Percentiles rank a stretch among this genome's conserved stretches.
Conservation (phyloP, 2,329 filamentous ascomycete genomes). For the Nakataea oryzae region DNA sequence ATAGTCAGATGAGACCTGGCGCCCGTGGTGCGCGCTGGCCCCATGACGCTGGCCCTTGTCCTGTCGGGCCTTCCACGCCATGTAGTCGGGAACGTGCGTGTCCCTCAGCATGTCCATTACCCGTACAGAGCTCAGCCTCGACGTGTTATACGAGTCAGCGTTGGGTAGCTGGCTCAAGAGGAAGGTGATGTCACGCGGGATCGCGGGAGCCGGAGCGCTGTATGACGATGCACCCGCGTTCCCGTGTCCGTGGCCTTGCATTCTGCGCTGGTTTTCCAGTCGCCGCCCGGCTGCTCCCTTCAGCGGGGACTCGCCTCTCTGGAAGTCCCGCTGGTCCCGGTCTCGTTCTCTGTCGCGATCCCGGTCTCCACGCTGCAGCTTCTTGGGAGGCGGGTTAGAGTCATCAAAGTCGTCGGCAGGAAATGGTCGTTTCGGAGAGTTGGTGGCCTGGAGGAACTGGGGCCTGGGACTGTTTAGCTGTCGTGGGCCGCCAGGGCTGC, state of each 20-base stretch:
- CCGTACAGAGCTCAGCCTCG: slow-evolving; percentile 57
- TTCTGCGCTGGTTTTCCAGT: slow-evolving; percentile 65
- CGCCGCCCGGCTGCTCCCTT: slow-evolving; percentile 84
- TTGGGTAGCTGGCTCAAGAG: slow-evolving; percentile 65
- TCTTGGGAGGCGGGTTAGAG: slow-evolving; percentile 66
- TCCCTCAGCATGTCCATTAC: slow-evolving; percentile 65
- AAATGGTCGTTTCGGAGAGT: slow-evolving; percentile 52
- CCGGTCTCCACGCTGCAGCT: slow-evolving; percentile 60
- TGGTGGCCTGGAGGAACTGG: slow-evolving; percentile 34
- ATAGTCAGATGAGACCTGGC: slow-evolving; percentile 33
- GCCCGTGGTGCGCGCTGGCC: slow-evolving; percentile 24
- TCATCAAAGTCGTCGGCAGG: slow-evolving; percentile 64
- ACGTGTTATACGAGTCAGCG: slow-evolving; percentile 60
- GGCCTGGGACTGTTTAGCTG: slow-evolving; percentile 32
- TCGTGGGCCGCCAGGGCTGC: slow-evolving; percentile 10
- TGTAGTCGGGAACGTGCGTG: slow-evolving; percentile 53
- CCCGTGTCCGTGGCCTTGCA: slow-evolving; percentile 25
- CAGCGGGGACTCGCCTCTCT: slow-evolving; percentile 81
- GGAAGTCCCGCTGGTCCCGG: slow-evolving; percentile 54
- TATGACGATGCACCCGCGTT: slow-evolving; percentile 19
- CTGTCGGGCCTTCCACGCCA: slow-evolving; percentile 35
- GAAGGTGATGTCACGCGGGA: slow-evolving; percentile 61
- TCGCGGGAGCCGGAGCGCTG: slow-evolving; percentile 40
- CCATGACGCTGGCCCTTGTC: slow-evolving; percentile 13
- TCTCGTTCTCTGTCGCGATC: background rate